phyloP scores from a whole-genome alignment of 2,329 filamentous ascomycete genomes.

The Epichloe hybrida region DNA sequence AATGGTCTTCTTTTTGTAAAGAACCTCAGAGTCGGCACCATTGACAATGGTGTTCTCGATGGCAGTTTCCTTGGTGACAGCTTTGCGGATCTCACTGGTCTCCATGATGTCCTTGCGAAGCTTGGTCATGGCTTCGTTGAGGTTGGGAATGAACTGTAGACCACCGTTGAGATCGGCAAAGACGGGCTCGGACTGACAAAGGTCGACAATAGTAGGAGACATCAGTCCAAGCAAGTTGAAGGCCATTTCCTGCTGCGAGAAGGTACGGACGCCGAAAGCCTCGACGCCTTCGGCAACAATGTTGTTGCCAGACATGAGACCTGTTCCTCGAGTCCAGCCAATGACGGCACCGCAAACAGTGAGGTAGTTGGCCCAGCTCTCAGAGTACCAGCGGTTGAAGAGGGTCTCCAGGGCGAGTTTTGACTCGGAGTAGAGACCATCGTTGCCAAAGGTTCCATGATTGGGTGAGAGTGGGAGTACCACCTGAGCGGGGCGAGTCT shows the following conservation, averaged over 20 bases:
- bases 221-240: constrained; percentile 96
- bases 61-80: constrained; percentile 88
- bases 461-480: constrained; percentile 93
- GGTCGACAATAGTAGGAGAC: constrained; percentile 84
- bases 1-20: constrained; percentile 90
- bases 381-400: constrained; percentile 97
- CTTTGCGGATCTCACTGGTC: constrained; percentile 83
- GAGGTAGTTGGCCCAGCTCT: constrained; percentile 94
- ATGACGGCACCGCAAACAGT: constrained; percentile 98
- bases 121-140: constrained; percentile 87
- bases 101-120: constrained; percentile 91
- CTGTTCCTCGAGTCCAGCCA: constrained; percentile 96
- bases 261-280: constrained; percentile 90
- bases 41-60: constrained; percentile 97
- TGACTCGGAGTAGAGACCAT: constrained; percentile 95
- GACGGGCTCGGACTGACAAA: constrained; percentile 90
- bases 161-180: constrained; percentile 97
- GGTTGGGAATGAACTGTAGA: constrained; percentile 89
- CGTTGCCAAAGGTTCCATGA: constrained; percentile 95
- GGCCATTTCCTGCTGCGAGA: constrained; percentile 98
- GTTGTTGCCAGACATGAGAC: constrained; percentile 96
- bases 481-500: constrained; percentile 92
- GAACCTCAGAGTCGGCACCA: constrained; percentile 76
- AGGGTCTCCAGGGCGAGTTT: constrained; percentile 94
- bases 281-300: constrained; percentile 94